Base-by-base conservation (phyloP, 345 rosid species). In the Streptanthus diversifolius region DNA sequence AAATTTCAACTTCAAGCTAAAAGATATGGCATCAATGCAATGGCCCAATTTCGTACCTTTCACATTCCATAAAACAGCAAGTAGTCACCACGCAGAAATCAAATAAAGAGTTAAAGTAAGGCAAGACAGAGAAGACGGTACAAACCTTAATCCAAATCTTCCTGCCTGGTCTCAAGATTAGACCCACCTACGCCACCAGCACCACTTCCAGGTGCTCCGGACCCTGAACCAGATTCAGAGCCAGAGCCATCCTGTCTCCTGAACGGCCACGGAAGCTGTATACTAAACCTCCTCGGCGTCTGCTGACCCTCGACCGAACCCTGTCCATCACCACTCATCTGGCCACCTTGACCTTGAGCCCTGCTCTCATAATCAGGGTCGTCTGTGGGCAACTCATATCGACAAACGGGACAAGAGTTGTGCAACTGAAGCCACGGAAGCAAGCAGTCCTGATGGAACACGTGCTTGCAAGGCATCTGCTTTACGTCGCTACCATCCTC, bases 381-480 rank as follows among this genome's bases (percentile, higher is more conserved):
- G n/a, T 85, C 91, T 1, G 93, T 89, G 8, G 95, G 92, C 70
- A 89, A 80, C 68, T 89, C 95, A 29, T 60, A 68, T 15, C 95
- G 86, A 71, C 95, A 89, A 24, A 89, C 92, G 0, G 95, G 95
- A 22, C 95, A 89, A 0, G 95, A 85, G 74, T 87, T 89, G 48
- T 89, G 95, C 81, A 87, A 59, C 57, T 84, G 77, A 32, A 89
- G 81, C 95, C 95, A 89, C 22, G 92, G 95, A 25, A 87, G 69
- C 68, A 89, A 81, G 64, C 95, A 89, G 53, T 85, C 86, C 7
- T 79, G 57, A 73, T 89, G 95, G 62, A 85, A 89, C 4, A 84
- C 75, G 41, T 89, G 95, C 68, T 84, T 89, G 53, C 95, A 89
- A 41, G 95, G 95, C 87, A 89, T 80, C 74, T 87, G 84, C 71